These are phyloP conservation scores for Xanthoconium separans DNA, from an alignment of 1,284 basidiomycete species.

Conservation along the genomic window DNA sequence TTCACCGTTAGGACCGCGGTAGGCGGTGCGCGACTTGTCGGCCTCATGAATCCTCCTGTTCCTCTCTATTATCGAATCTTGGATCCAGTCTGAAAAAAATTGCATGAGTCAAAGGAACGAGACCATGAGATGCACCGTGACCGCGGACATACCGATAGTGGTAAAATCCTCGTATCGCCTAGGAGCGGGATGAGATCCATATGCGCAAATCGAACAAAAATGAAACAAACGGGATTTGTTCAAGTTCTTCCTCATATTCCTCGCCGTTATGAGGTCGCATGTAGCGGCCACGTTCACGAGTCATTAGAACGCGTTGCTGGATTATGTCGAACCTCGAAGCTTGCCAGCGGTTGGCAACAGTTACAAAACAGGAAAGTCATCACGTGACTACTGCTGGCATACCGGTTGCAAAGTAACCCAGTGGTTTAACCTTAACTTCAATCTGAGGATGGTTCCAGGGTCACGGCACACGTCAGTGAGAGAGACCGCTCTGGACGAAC, in stretches of 20 bases:
- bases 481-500: background rate
- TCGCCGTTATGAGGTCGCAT: slow-evolving; percentile 21
- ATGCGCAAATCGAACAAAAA: background rate
- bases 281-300: slow-evolving; percentile 24
- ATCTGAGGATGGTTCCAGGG: background rate
- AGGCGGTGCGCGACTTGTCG: slow-evolving; percentile 45
- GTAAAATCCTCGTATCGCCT: slow-evolving; percentile 87
- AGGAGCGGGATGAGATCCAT: slow-evolving; percentile 23
- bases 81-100: slow-evolving; percentile 76
- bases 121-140: slow-evolving; percentile 5
- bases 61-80: slow-evolving; percentile 88
- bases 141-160: slow-evolving; percentile 58
- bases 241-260: slow-evolving; percentile 34
- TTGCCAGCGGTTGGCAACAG: background rate
- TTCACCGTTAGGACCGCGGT: slow-evolving; percentile 52
- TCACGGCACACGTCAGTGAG: background rate
- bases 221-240: slow-evolving; percentile 29
- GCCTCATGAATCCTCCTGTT: slow-evolving; percentile 67
- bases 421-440: background rate
- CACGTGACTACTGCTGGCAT: slow-evolving; percentile 12
- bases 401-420: background rate
- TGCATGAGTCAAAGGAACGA: slow-evolving; percentile 8
- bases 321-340: too few species aligned
- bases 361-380: background rate
- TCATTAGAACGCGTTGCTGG: slow-evolving; percentile 16